These are phyloP conservation scores for Diplodia sapinea DNA, from an alignment of 2,329 filamentous ascomycete genomes.

Conservation along the genomic window DNA sequence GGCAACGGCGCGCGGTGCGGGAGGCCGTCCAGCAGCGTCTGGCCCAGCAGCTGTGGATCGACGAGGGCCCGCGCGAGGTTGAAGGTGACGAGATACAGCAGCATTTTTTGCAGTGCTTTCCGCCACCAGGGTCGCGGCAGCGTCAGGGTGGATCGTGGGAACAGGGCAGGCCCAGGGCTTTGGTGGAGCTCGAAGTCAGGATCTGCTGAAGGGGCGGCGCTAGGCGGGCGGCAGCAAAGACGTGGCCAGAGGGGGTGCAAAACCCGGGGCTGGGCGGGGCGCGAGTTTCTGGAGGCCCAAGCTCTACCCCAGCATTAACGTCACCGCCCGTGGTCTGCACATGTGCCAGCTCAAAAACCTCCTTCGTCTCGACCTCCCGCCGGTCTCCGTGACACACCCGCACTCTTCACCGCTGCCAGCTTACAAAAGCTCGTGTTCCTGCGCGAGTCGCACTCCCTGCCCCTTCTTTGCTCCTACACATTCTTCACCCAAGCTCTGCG, in stretches of 20 bases:
- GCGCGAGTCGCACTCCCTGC: neutral
- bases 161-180: conserved; percentile 6
- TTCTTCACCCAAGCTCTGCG: neutral
- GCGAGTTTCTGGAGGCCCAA: neutral
- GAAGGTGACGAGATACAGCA: conserved; percentile 80
- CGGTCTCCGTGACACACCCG: conserved; percentile 20
- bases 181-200: conserved; percentile 25
- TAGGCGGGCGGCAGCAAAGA: neutral
- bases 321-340: conserved; percentile 13
- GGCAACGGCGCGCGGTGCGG: conserved; percentile 59
- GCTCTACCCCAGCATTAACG: conserved; percentile 21
- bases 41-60: conserved; percentile 70
- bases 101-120: neutral
- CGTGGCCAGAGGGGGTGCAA: conserved; percentile 4
- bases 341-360: conserved; percentile 28
- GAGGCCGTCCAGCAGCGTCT: conserved; percentile 43
- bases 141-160: conserved; percentile 58
- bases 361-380: conserved; percentile 11
- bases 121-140: conserved; percentile 32
- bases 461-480: neutral
- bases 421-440: conserved; percentile 3
- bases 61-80: conserved; percentile 81
- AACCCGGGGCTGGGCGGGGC: neutral
- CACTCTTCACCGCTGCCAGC: conserved; percentile 14
- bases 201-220: conserved; percentile 12